These are phyloP conservation scores for Lichtheimia corymbifera DNA, from an alignment of 371 early-diverging fungal species.

Conservation along the genomic window DNA sequence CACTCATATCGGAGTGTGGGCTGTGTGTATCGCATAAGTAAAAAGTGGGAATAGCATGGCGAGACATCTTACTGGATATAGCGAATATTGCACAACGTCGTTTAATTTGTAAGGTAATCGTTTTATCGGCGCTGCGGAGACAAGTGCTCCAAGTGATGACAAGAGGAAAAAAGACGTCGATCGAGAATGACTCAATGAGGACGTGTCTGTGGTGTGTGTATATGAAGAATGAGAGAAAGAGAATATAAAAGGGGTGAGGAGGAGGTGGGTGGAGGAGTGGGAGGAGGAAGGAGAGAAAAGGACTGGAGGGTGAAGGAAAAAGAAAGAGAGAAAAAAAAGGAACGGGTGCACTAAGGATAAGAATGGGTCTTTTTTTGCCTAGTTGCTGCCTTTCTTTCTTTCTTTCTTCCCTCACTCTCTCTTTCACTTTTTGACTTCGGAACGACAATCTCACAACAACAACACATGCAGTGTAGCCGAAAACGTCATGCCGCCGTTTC, in stretches of 20 bases:
- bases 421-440: too few species aligned
- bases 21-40: too few species aligned
- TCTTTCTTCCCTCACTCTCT: neutral
- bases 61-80: constrained; percentile 1
- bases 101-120: neutral
- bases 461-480: constrained; percentile 3
- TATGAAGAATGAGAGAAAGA: neutral
- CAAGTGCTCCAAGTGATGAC: neutral
- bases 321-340: constrained; percentile 14
- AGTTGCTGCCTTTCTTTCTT: neutral
- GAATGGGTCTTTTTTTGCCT: neutral
- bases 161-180: neutral
- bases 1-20: constrained; percentile 2
- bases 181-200: neutral
- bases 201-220: neutral
- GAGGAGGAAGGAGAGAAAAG: constrained; percentile 1
- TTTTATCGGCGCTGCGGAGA: neutral
- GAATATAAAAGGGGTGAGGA: neutral
- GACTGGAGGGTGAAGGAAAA: constrained; percentile 13
- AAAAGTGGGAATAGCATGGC: too few species aligned
- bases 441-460: neutral
- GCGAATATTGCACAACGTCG: constrained; percentile 4
- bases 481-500: constrained; percentile 2
- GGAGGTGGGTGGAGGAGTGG: neutral
- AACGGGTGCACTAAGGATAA: constrained; percentile 9